phyloP scores from a whole-genome alignment of 345 rosid species.

The Raphanus raphanistrum region DNA sequence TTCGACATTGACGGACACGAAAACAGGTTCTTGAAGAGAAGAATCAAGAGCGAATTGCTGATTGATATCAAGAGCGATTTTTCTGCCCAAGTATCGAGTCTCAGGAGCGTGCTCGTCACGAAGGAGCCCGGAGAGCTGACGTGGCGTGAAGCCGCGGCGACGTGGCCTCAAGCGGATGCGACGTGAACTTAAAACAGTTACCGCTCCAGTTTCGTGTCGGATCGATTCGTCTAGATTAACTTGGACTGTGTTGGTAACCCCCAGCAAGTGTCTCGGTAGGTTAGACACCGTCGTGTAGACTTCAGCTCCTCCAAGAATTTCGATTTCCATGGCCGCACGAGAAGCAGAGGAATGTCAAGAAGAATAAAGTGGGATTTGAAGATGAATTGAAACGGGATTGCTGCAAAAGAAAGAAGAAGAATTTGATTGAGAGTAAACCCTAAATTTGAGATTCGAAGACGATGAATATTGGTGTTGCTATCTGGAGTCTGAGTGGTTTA shows the following conservation, averaged over 20 bases:
- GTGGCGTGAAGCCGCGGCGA: background rate
- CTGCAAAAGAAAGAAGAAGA: background rate
- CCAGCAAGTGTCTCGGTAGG: background rate
- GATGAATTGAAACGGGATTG: background rate
- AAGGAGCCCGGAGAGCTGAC: background rate
- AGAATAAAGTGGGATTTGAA: background rate
- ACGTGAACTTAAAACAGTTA: background rate
- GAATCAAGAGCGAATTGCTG: background rate
- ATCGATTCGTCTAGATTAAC: background rate
- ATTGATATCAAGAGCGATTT: background rate
- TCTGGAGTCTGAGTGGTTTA: background rate
- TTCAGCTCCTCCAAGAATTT: background rate
- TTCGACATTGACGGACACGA: background rate
- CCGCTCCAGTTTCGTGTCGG: background rate
- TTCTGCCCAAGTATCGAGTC: background rate
- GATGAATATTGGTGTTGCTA: background rate
- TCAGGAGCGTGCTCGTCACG: background rate
- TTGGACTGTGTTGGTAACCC: background rate
- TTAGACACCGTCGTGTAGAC: background rate
- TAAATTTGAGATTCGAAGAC: background rate
- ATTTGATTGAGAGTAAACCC: background rate
- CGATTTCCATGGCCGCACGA: background rate
- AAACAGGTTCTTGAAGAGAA: constrained; percentile 1
- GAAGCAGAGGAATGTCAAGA: background rate
- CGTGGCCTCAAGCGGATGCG: background rate